Evolutionary conservation across 805 yeast genomes (phyloP).

Genomic region (Yarrowia divulgata): DNA sequence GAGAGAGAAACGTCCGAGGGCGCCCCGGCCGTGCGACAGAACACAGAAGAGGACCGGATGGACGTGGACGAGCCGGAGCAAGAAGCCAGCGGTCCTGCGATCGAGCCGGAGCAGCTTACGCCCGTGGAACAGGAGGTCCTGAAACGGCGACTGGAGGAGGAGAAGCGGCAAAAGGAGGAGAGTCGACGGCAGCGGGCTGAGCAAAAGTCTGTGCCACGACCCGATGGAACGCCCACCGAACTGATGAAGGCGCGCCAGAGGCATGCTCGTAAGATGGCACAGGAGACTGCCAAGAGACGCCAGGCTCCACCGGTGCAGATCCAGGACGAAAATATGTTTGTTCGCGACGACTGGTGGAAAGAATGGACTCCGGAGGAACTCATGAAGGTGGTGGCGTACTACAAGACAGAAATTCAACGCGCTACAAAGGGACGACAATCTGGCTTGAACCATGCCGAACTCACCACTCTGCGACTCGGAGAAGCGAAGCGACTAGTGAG

Average conservation of each 20-base stretch:
- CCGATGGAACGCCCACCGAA: no score
- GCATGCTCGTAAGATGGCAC: neutral
- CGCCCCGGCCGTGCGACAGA: neutral
- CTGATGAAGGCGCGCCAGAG: no score
- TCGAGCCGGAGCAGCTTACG: no score
- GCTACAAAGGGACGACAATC: neutral
- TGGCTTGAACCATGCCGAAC: neutral
- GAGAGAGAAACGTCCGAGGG: slow-evolving; percentile 2
- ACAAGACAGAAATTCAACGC: neutral
- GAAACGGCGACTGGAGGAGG: neutral
- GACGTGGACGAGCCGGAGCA: slow-evolving; percentile 7
- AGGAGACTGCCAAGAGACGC: neutral
- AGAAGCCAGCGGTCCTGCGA: neutral
- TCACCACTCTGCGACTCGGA: neutral
- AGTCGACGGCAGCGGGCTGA: no score
- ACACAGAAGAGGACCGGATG: neutral
- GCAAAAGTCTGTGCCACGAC: no score
- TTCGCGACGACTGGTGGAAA: slow-evolving; percentile 28
- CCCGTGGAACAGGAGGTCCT: neutral
- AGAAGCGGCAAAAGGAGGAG: no score
- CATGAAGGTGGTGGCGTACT: neutral
- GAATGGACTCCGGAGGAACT: slow-evolving; percentile 12
- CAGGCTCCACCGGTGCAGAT: neutral
- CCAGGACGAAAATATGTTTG: slow-evolving; percentile 7
- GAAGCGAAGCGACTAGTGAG: slow-evolving; percentile 1